Percentiles rank a stretch among this genome's conserved stretches.
Evolutionary conservation across 345 rosid species (phyloP).

Genomic region (Xanthoceras sorbifolium): DNA sequence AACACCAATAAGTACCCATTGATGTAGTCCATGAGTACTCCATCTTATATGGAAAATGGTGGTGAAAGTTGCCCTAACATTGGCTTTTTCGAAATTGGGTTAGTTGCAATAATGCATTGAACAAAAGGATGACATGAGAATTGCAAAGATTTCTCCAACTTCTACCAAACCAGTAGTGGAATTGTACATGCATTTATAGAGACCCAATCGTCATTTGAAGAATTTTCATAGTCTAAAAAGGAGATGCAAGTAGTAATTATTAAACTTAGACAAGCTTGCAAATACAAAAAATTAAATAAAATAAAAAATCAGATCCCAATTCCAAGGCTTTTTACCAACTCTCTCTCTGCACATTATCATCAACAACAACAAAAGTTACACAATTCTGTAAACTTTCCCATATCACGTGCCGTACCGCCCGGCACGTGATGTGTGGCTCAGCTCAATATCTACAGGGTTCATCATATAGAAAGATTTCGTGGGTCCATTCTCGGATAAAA

Average conservation of each 20-base stretch:
- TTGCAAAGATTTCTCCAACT: not conserved
- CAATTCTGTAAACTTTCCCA: conserved; percentile 17
- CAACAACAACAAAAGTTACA: not conserved
- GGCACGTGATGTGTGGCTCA: conserved; percentile 1
- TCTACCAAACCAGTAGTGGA: not conserved
- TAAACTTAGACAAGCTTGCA: not conserved
- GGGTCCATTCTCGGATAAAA: not conserved
- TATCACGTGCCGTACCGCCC: conserved; percentile 6
- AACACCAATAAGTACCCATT: no score
- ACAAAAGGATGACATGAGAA: not conserved
- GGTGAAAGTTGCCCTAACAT: not conserved
- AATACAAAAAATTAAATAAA: not conserved
- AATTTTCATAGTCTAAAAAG: not conserved
- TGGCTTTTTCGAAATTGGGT: not conserved
- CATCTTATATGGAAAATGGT: not conserved
- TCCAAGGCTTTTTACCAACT: not conserved
- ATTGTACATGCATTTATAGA: no score
- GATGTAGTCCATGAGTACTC: no score
- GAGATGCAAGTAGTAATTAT: no score
- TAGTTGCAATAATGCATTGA: not conserved
- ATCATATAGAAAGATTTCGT: conserved; percentile 2
- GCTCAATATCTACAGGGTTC: not conserved
- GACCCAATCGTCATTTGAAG: no score
- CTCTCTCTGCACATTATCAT: not conserved
- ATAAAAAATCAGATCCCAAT: not conserved